Percentiles rank a stretch among this genome's conserved stretches.
Conservation (phyloP, 1,284 basidiomycete genomes). For the Flammula alnicola region DNA sequence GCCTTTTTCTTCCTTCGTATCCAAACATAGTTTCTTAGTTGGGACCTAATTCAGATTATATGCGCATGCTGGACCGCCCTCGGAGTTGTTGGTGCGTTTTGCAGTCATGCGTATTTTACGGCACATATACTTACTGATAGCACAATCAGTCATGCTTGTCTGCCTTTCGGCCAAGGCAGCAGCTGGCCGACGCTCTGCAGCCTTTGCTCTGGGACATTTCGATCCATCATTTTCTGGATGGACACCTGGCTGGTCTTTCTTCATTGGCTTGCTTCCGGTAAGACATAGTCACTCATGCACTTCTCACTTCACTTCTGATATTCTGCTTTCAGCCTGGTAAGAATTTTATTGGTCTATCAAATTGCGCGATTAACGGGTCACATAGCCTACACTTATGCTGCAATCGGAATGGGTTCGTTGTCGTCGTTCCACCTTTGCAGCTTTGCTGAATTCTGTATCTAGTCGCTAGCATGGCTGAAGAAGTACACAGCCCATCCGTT, state of each 20-base stretch:
- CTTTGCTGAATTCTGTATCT: too few relatives aligned
- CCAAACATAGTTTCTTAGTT: background rate
- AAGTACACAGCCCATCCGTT: constrained; percentile 59
- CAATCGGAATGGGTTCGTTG: constrained; percentile 57
- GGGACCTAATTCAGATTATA: constrained; percentile 39
- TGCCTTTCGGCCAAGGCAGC: constrained; percentile 54
- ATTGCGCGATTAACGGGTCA: background rate
- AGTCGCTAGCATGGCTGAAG: constrained; percentile 68
- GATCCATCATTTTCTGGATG: constrained; percentile 56
- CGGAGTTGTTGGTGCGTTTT: constrained; percentile 48
- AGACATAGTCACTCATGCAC: constrained; percentile 18
- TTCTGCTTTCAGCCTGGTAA: constrained; percentile 39
- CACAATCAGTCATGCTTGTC: constrained; percentile 47
- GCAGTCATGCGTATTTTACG: background rate
- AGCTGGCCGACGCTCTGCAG: constrained; percentile 48
- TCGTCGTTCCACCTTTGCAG: background rate
- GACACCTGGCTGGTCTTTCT: constrained; percentile 62
- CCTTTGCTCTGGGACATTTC: constrained; percentile 53
- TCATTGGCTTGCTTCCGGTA: constrained; percentile 59
- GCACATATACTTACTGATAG: background rate
- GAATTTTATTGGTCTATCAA: constrained; percentile 6
- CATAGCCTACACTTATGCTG: constrained; percentile 53
- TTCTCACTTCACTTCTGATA: constrained; percentile 2
- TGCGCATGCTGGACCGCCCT: constrained; percentile 58
- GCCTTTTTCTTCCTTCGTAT: background rate